Conservation (phyloP, 768 basidiomycete species). For the Termitomyces sp. region DNA sequence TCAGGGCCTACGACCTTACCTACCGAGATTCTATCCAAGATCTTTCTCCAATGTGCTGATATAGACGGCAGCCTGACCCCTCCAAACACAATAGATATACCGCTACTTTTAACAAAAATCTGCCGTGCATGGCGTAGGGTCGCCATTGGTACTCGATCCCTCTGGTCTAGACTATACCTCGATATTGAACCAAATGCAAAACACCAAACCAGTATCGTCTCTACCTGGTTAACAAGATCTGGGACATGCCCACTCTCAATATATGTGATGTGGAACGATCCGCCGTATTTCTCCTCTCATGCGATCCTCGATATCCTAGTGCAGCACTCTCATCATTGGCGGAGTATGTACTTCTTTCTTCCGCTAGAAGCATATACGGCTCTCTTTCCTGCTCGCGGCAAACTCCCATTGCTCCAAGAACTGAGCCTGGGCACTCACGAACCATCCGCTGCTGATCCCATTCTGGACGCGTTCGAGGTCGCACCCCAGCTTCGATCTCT, state of each 20-base stretch:
- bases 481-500: conserved; percentile 18
- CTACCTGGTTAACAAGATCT: conserved; percentile 19
- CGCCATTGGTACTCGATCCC: conserved; percentile 32
- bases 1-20: conserved; percentile 20
- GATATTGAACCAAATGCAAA: conserved; percentile 16
- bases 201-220: conserved; percentile 14
- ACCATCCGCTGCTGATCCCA: conserved; percentile 1
- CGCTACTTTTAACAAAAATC: conserved; percentile 34
- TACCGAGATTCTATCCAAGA: conserved; percentile 36
- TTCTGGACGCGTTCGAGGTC: conserved; percentile 15
- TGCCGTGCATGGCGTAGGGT: conserved; percentile 37
- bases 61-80: conserved; percentile 26
- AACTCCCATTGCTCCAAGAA: conserved; percentile 16
- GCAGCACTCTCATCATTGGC: conserved; percentile 18
- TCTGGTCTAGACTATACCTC: conserved; percentile 38
- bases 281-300: conserved; percentile 17
- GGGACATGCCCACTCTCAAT: conserved; percentile 18
- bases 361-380: conserved; percentile 15
- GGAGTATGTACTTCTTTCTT: conserved; percentile 19
- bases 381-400: conserved; percentile 16
- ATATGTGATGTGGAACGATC: conserved; percentile 19
- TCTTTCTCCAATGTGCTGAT: conserved; percentile 36
- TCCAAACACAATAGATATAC: conserved; percentile 31
- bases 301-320: conserved; percentile 18
- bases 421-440: conserved; percentile 18